Conservation (phyloP, 345 rosid genomes). For the Carallia brachiata region DNA sequence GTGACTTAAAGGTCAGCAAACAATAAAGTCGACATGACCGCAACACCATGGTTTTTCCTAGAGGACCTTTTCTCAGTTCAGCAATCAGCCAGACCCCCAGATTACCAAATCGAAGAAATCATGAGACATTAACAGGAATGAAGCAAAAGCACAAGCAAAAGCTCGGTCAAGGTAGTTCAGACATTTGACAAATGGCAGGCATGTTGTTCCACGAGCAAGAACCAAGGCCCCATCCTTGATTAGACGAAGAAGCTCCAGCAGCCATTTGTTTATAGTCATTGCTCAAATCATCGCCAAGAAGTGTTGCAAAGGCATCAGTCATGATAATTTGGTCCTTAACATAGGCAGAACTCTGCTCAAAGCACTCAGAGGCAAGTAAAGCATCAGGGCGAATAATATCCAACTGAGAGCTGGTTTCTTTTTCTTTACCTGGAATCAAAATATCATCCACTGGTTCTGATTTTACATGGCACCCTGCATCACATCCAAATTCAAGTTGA, state of each 20-base stretch:
- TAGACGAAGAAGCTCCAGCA: slow-evolving; percentile 38
- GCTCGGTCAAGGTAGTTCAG: slow-evolving; percentile 51
- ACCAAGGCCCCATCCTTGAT: slow-evolving; percentile 59
- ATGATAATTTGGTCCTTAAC: slow-evolving; percentile 51
- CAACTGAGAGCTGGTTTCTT: slow-evolving; percentile 24
- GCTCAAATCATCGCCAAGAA: slow-evolving; percentile 71
- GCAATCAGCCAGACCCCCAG: slow-evolving; percentile 11
- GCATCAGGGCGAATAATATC: slow-evolving; percentile 56
- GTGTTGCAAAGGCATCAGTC: slow-evolving; percentile 60
- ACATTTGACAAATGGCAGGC: slow-evolving; percentile 75
- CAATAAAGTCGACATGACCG: slow-evolving; percentile 13
- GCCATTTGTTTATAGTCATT: slow-evolving; percentile 56
- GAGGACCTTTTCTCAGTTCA: slow-evolving; percentile 13
- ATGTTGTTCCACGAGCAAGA: slow-evolving; percentile 81
- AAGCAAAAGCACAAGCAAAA: slow-evolving; percentile 3
- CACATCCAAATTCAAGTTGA: slow-evolving; percentile 10
- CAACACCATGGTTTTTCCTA: slow-evolving; percentile 12
- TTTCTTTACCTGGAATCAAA: slow-evolving; percentile 39
- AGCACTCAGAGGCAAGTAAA: slow-evolving; percentile 73
- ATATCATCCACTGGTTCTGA: slow-evolving; percentile 37
- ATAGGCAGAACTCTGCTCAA: slow-evolving; percentile 53
- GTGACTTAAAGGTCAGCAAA: slow-evolving; percentile 21
- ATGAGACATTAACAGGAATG: slow-evolving; percentile 11
- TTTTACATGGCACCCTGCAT: slow-evolving; percentile 45
- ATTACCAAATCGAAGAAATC: slow-evolving; percentile 14